Conservation (phyloP, 345 rosid species). For the Durio zibethinus region DNA sequence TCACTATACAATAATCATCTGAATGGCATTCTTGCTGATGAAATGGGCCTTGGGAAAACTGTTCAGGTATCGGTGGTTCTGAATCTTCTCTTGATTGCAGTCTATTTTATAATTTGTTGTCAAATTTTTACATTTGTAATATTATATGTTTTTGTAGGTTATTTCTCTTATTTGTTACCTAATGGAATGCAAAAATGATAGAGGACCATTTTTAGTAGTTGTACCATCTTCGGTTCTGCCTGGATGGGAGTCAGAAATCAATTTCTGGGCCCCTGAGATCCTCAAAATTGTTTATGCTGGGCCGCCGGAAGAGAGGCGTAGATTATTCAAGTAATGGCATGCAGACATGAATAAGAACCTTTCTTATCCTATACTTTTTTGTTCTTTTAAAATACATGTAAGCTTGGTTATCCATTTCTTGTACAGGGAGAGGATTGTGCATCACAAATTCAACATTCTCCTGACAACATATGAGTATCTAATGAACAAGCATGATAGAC, state of each 20-base stretch:
- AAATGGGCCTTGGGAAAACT: conserved; percentile 98
- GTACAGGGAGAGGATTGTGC: conserved; percentile 84
- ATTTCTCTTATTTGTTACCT: conserved; percentile 79
- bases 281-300: conserved; percentile 77
- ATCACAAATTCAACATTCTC: conserved; percentile 83
- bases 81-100: background rate
- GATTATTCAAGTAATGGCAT: conserved; percentile 64
- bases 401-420: conserved; percentile 19
- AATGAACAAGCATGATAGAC: conserved; percentile 97
- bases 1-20: conserved; percentile 84
- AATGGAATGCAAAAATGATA: conserved; percentile 86
- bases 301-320: conserved; percentile 89
- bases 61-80: conserved; percentile 57
- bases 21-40: conserved; percentile 95
- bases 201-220: conserved; percentile 92
- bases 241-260: conserved; percentile 85
- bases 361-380: conserved; percentile 5
- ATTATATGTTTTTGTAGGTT: conserved; percentile 43
- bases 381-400: conserved; percentile 11
- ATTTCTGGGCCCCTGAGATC: conserved; percentile 79
- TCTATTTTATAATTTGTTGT: conserved; percentile 13
- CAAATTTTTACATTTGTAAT: conserved; percentile 1
- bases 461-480: conserved; percentile 90
- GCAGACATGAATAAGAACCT: conserved; percentile 15
- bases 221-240: conserved; percentile 91